phyloP scores from a whole-genome alignment of 208 protist genomes.

The Phytomonas sp. region DNA sequence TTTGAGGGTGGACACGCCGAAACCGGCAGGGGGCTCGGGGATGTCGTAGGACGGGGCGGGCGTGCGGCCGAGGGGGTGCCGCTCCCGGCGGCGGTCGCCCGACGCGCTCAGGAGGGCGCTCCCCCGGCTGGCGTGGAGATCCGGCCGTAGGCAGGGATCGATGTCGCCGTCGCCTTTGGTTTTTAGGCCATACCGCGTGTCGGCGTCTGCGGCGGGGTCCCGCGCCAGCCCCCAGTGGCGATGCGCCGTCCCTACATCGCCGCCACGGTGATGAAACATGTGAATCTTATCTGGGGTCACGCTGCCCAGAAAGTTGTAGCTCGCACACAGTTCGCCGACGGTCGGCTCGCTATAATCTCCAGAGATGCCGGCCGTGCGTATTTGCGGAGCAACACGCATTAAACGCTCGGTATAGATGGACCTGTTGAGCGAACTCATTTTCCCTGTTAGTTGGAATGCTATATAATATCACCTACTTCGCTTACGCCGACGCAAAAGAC shows the following conservation, averaged over 20 bases:
- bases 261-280: conserved; percentile 50
- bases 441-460: not conserved
- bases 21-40: conserved; percentile 42
- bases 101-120: conserved; percentile 57
- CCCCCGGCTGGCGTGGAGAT: conserved; percentile 47
- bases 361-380: conserved; percentile 55
- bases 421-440: conserved; percentile 21
- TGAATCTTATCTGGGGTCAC: conserved; percentile 55
- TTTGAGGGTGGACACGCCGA: conserved; percentile 30
- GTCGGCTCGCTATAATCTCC: conserved; percentile 35
- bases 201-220: conserved; percentile 37
- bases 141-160: conserved; percentile 55
- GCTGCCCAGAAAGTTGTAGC: conserved; percentile 40
- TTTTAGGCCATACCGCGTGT: conserved; percentile 37
- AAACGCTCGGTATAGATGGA: conserved; percentile 34
- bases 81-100: conserved; percentile 45
- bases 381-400: conserved; percentile 58
- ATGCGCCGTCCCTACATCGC: conserved; percentile 34
- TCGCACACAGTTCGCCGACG: conserved; percentile 50
- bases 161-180: conserved; percentile 21
- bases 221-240: conserved; percentile 43
- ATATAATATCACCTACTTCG: not conserved
- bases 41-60: conserved; percentile 28
- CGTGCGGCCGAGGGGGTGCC: conserved; percentile 49
- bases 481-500: not conserved